Evolutionary conservation across 2,329 filamentous ascomycete genomes (phyloP), one percentile per base, ranked within the genome.

Genomic region (Passalora sequoiae): DNA sequence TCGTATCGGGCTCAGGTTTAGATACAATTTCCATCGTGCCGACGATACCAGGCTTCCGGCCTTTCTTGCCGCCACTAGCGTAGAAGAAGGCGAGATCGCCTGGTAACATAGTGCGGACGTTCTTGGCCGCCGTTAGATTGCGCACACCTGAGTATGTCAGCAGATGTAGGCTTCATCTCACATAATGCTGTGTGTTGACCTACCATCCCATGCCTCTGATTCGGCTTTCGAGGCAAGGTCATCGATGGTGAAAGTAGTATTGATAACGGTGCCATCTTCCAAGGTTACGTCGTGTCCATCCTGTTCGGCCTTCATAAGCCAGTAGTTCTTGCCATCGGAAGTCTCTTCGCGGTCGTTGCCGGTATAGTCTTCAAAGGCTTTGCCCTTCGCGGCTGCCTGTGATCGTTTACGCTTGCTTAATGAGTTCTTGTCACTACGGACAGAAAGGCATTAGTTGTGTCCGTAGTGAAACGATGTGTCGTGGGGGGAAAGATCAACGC

Each of bases 61-160:
- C 53, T 32, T 44, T 21, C 63, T 94, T 94, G 68, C 86, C 92
- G 59, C 92, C 94, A 35, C 86, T 94, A 67, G 96, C 91, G 63
- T 97, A 97, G 70, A 98, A 97, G 69, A 98, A 97, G 19, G 89
- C 89, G 22, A 89, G 74, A 61, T 98, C 92, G 38, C 89, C 89
- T 43, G 82, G 81, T 57, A 86, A 89, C 92, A 98, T 98, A 6
- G 81, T 78, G 21, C 86, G 80, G 69, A 98, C 82, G 62, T 96
- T 88, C 60, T 96, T 97, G 19, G 87, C 80, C 5, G 91, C 91
- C 67, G 64, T 62, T 13, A 60, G 59, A 39, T 73, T 74, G 35
- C 69, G 56, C 16, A 76, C 71, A 37, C 72, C 70, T 72, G 46
- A n/a, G n/a, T n/a, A n/a, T n/a, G n/a, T n/a, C n/a, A n/a, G n/a